Evolutionary conservation across 306 rosid genomes (phyloP), one percentile per base, ranked within the genome.

Genomic region (Lagenaria siceraria): DNA sequence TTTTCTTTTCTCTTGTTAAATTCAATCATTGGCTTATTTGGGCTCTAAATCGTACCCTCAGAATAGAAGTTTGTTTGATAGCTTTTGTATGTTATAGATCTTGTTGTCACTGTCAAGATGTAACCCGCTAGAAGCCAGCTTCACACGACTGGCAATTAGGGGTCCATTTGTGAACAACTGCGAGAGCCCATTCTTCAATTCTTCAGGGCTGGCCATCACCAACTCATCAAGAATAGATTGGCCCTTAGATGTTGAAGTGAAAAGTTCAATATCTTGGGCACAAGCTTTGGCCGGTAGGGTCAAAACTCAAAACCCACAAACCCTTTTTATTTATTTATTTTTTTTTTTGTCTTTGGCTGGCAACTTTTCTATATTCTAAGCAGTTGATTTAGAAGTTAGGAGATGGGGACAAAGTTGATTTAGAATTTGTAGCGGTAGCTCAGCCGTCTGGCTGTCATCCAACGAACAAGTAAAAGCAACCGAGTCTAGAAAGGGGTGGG

Each of bases 391-490:
- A 42, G 54, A 43, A 43, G 21, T 42, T 22, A 21, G 54, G 31
- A 22, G 75, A 21, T 12, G 35, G 33, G 4, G 75, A 68, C 75
- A 68, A 42, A 43, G 18, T 68, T 68, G 33, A 42, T 40, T 10
- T 66, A 40, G 75, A 42, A 13, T 18, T n/a, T 68, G n/a, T 29
- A 43, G 7, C 13, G 75, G 75, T 42, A 6, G 55, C 24, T 69
- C 75, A 69, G 6, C 55, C 36, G 55, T 43, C 36, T 14, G 35
- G 75, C 75, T 69, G 75, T 69, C 75, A 69, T 69, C 55, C 75
- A 69, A 43, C 75, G 55, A 69, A 69, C 55, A 40, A 69, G 53
- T 21, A 42, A 69, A 69, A 22, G 55, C 36, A 24, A 69, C 29
- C 8, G 75, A 69, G 55, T 69, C 75, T 69, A 43, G 75, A 42